Evolutionary conservation across 192 early-diverging fungal genomes (phyloP).

Genomic region (Dissophora globulifera): DNA sequence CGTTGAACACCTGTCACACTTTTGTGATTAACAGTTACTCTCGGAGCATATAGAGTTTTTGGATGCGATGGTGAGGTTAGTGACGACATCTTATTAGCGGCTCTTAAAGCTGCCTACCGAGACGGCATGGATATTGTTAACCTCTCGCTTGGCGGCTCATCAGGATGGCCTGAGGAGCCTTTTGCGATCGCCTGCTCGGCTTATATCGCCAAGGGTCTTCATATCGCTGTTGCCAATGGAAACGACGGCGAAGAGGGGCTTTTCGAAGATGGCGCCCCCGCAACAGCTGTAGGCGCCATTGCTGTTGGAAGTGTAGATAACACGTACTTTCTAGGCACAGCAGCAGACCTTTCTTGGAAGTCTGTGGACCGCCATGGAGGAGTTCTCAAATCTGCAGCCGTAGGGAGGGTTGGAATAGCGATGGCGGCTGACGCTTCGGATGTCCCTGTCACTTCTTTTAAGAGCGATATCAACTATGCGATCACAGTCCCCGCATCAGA

Average conservation of each 20-base stretch:
- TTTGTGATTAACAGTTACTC: slow-evolving; percentile 50
- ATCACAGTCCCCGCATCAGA: slow-evolving; percentile 15
- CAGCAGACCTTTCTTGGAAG: slow-evolving; percentile 14
- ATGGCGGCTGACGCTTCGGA: slow-evolving; percentile 27
- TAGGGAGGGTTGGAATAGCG: slow-evolving; percentile 24
- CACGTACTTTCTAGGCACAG: slow-evolving; percentile 34
- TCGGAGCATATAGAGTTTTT: slow-evolving; percentile 85
- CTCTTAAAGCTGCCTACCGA: slow-evolving; percentile 72
- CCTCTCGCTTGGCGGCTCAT: slow-evolving; percentile 79
- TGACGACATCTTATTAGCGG: slow-evolving; percentile 80
- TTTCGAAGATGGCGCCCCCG: slow-evolving; percentile 36
- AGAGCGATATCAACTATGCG: slow-evolving; percentile 16
- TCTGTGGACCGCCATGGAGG: slow-evolving; percentile 1
- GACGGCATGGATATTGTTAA: slow-evolving; percentile 87
- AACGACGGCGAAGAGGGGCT: slow-evolving; percentile 70
- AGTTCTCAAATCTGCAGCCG: no score
- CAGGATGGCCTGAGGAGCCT: slow-evolving; percentile 69
- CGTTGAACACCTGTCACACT: not conserved
- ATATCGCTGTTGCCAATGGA: slow-evolving; percentile 69
- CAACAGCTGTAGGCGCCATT: slow-evolving; percentile 48
- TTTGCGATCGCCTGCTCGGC: slow-evolving; percentile 65
- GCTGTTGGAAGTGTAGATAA: slow-evolving; percentile 63
- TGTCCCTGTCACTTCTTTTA: slow-evolving; percentile 15
- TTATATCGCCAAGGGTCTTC: slow-evolving; percentile 57
- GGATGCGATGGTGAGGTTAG: slow-evolving; percentile 76